Evolutionary conservation across 1,284 basidiomycete species (phyloP), one percentile per base, ranked within the genome.

Genomic region (Microbotryum violaceum): DNA sequence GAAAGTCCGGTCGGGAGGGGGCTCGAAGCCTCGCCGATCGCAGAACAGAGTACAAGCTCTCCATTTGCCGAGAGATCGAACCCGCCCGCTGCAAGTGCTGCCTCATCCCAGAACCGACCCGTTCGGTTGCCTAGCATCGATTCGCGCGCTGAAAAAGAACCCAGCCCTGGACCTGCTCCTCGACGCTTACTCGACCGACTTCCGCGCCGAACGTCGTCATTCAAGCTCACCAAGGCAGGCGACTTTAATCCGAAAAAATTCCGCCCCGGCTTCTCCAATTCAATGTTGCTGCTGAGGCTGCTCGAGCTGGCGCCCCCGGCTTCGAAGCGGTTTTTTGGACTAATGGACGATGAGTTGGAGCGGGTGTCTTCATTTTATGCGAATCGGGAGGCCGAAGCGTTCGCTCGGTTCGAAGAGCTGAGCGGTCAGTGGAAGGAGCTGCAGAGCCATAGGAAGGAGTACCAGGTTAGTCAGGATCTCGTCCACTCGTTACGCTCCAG

Each of bases 361-460:
- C 53, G 58, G 2, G 62, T 67, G 16, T 50, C 20, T 9, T 21
- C 37, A 1, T 69, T 69, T 49, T 69, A 65, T 48, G 55, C 42
- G 5, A 60, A 64, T 23, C 51, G 66, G 16, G 62, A 65, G 53
- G 46, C n/a, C 1, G 65, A 65, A 23, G 68, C 68, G 18, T 27
- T 54, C 1, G 53, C 52, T 33, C 63, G 66, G 10, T 67, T 54
- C 37, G 61, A 67, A 16, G 54, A 63, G 21, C 33, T 69, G 31
- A 54, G 57, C 3, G 52, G 54, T 16, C 68, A 69, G 27, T 69
- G 68, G 68, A 49, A 51, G 25, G 66, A 67, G 37, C 62, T 69
- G 2, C 55, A 60, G 2, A 33, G 58, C 20, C 68, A 69, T 60
- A 65, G 62, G 54, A 61, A 63, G 50, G 65, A 62, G 58, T 69